Evolutionary conservation across 2,329 filamentous ascomycete genomes (phyloP), one percentile per base, ranked within the genome.

Genomic region (Fusarium decemcellulare): DNA sequence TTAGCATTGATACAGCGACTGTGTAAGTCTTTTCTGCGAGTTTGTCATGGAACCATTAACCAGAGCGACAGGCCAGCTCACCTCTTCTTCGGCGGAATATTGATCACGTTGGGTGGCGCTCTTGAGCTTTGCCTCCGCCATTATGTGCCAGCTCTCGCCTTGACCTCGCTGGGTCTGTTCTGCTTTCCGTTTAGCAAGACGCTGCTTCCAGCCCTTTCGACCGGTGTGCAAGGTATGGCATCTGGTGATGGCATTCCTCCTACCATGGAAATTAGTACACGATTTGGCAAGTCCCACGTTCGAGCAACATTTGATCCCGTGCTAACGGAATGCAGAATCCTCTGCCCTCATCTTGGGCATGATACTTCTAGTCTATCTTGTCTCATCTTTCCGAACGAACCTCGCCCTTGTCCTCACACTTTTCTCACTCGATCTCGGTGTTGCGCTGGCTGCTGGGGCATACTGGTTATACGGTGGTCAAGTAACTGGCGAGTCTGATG

Each of bases 61-160:
- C 18, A 0, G 6, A 36, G n/a, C 11, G 11, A 30, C 7, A 42
- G 50, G 12, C 53, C 53, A 14, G 53, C 53, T 29, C 53, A 56
- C 6, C 53, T 56, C 9, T 46, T 56, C 14, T 56, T 44, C 9
- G 53, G 53, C 10, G 40, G 53, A 2, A 46, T 56, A 9, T 27
- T 46, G 53, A 46, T 46, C 18, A 56, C 53, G 12, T 27, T 56
- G 14, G 53, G 53, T 4, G 40, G 53, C 10, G 53, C 53, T 14
- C 53, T 56, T 16, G 53, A 56, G 37, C 53, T 56, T 32, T 56
- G 40, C 16, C 53, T 56, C 4, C 29, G 53, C 32, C 53, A 56
- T 14, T 39, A 32, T 9, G 18, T 56, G 7, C 16, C 53, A 8
- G 53, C 53, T 1, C 27, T 37, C n/a, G 53, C 53, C 18, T 23